A percentile compares a stretch with the other conserved stretches of the same genome.
Evolutionary conservation across 176 grass and related monocot species (phyloP).

Genomic region (Cocos nucifera): DNA sequence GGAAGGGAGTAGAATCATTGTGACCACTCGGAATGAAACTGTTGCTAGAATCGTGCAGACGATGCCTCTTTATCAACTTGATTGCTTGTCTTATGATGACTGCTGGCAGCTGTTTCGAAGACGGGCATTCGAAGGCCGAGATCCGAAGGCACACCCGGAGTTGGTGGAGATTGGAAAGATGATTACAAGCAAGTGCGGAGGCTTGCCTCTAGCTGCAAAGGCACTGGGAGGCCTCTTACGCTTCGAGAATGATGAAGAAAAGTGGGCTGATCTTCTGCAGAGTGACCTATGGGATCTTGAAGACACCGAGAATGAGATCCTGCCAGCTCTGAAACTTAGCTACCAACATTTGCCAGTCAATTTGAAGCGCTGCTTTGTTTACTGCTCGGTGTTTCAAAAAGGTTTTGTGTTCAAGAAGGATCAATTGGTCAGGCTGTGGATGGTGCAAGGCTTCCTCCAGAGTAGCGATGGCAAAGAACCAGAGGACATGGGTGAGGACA

Average conservation of each 20-base stretch:
- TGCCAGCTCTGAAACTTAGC: conserved; percentile 17
- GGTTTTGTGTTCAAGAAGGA: conserved; percentile 16
- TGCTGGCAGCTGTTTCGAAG: conserved; percentile 9
- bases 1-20: conserved; percentile 15
- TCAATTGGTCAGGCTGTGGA: conserved; percentile 19
- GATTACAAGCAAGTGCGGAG: conserved; percentile 20
- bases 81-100: conserved; percentile 13
- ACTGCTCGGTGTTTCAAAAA: conserved; percentile 32
- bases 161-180: conserved; percentile 26
- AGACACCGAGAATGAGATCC: conserved; percentile 9
- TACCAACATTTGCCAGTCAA: conserved; percentile 8
- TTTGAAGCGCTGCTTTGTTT: conserved; percentile 26
- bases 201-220: conserved; percentile 26
- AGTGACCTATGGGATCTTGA: conserved; percentile 29
- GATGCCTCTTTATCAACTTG: conserved; percentile 20
- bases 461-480: background rate
- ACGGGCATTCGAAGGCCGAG: conserved; percentile 4
- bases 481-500: conserved; percentile 26
- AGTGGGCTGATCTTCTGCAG: conserved; percentile 24
- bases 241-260: conserved; percentile 12
- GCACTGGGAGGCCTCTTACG: conserved; percentile 12
- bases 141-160: background rate
- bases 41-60: conserved; percentile 22
- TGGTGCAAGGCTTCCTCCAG: conserved; percentile 28
- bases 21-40: conserved; percentile 20